These are phyloP conservation scores for Boletus edulis DNA, from an alignment of 768 basidiomycete species.

Conservation along the genomic window DNA sequence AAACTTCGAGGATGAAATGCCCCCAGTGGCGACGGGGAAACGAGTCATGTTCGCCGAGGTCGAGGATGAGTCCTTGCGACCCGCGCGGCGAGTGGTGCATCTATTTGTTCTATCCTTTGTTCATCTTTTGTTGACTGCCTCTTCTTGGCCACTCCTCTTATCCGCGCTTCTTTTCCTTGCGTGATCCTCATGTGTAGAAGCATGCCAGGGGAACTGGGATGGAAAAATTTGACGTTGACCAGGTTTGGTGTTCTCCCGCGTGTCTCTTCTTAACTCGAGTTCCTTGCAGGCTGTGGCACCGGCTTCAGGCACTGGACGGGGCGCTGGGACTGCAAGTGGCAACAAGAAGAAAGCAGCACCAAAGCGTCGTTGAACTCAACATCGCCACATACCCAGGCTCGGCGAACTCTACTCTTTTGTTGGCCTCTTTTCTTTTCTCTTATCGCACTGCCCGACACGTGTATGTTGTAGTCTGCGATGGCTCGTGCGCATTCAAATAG, in stretches of 20 bases:
- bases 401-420: not conserved
- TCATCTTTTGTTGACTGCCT: not conserved
- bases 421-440: not conserved
- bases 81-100: conserved; percentile 28
- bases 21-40: conserved; percentile 20
- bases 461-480: not conserved
- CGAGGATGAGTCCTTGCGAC: conserved; percentile 23
- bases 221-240: conserved; percentile 16
- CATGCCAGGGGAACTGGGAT: conserved; percentile 14
- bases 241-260: conserved; percentile 17
- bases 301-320: not conserved
- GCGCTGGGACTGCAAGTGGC: not conserved
- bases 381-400: not conserved
- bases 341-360: conserved; percentile 20
- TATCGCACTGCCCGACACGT: not conserved
- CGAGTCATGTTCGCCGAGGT: conserved; percentile 21
- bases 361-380: conserved; percentile 24
- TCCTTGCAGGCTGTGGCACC: conserved; percentile 2
- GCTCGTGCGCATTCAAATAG: not conserved
- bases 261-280: conserved; percentile 1
- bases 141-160: not conserved
- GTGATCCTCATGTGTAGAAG: conserved; percentile 17
- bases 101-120: not conserved
- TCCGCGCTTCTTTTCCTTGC: not conserved
- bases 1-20: conserved; percentile 20